phyloP scores from a whole-genome alignment of 345 rosid species.

The Citrus inodora region DNA sequence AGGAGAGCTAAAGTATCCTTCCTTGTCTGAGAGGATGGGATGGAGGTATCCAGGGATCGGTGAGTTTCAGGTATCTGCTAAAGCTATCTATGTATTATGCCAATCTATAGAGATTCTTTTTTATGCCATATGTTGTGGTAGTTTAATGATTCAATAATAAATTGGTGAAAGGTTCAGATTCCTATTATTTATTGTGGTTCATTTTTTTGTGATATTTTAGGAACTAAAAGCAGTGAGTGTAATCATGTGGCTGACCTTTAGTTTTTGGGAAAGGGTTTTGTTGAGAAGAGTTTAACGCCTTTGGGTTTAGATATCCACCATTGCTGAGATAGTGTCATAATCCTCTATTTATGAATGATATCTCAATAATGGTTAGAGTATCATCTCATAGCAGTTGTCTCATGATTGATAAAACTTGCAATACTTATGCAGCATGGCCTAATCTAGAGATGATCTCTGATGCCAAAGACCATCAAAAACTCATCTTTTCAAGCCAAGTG shows the following conservation, averaged over 20 bases:
- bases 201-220: neutral
- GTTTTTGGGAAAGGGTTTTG: neutral
- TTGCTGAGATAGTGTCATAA: neutral
- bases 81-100: conserved; percentile 6
- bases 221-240: neutral
- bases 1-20: conserved; percentile 86
- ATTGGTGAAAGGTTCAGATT: neutral
- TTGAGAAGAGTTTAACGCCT: neutral
- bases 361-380: neutral
- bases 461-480: neutral
- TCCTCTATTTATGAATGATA: neutral
- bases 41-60: conserved; percentile 98
- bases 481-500: neutral
- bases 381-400: neutral
- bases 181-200: neutral
- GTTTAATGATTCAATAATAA: neutral
- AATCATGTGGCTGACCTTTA: neutral
- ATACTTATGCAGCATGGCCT: neutral
- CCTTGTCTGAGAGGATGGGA: conserved; percentile 80
- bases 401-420: neutral
- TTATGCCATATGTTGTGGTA: neutral
- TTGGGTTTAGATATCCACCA: neutral
- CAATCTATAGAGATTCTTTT: neutral
- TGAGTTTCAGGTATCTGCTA: conserved; percentile 91
- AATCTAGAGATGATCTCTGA: neutral